Percentiles rank a stretch among this genome's conserved stretches.
Evolutionary conservation across 768 basidiomycete species (phyloP).

Genomic region (Naganishia onofrii): DNA sequence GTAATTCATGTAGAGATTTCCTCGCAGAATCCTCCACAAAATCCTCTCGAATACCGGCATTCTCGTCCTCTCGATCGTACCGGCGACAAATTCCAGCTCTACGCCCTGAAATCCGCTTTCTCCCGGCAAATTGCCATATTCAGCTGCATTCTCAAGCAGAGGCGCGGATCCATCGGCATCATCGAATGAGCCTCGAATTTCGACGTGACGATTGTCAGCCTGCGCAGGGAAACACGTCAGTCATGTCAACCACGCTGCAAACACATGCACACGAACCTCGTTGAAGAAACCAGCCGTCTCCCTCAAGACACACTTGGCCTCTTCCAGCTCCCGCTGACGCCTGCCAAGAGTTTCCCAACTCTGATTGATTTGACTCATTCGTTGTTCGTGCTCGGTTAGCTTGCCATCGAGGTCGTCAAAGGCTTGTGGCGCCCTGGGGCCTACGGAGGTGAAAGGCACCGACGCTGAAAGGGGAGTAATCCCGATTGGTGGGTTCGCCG

Average conservation of each 20-base stretch:
- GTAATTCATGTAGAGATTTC: slow-evolving; percentile 96
- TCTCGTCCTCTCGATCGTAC: slow-evolving; percentile 88
- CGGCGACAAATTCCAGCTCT: slow-evolving; percentile 94
- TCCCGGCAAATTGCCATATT: slow-evolving; percentile 54
- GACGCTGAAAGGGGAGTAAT: slow-evolving; percentile 83
- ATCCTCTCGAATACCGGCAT: slow-evolving; percentile 94
- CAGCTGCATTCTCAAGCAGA: slow-evolving; percentile 79
- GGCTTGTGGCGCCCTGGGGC: slow-evolving; percentile 86
- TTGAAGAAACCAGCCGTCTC: slow-evolving; percentile 97
- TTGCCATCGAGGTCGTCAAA: slow-evolving; percentile 89
- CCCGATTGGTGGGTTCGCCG: slow-evolving; percentile 76
- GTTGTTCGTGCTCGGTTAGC: slow-evolving; percentile 77
- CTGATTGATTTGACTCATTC: slow-evolving; percentile 84
- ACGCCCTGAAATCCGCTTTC: slow-evolving; percentile 55
- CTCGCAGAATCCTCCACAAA: slow-evolving; percentile 94
- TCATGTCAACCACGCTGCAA: not conserved
- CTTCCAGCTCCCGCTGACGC: slow-evolving; percentile 77
- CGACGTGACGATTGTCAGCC: slow-evolving; percentile 68
- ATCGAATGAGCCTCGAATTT: slow-evolving; percentile 84
- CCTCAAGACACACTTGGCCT: slow-evolving; percentile 87
- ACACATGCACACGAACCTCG: slow-evolving; percentile 56
- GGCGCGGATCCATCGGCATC: slow-evolving; percentile 69
- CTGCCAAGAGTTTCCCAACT: slow-evolving; percentile 85
- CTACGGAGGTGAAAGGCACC: slow-evolving; percentile 79
- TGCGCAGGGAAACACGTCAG: not conserved